Percentiles rank a stretch among this genome's conserved stretches.
Evolutionary conservation across 805 yeast species (phyloP).

Genomic region (Yamadazyma sp.): DNA sequence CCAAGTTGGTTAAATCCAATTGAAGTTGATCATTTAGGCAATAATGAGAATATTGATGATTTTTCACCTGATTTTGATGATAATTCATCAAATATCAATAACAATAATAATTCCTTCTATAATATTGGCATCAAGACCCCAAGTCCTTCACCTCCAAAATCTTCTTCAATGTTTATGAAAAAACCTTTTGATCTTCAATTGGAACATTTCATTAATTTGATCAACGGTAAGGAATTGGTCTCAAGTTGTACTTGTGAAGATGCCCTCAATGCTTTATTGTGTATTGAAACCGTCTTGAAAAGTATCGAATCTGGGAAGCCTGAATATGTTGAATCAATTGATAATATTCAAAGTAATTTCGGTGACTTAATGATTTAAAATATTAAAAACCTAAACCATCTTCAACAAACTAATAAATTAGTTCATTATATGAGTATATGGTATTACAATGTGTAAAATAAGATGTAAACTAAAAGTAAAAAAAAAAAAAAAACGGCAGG

Average conservation of each 20-base stretch:
- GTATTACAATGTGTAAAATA: no score
- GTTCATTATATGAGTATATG: no score
- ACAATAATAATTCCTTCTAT: not conserved
- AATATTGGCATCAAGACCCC: constrained; percentile 9
- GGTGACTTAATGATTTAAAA: not conserved
- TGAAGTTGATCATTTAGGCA: constrained; percentile 4
- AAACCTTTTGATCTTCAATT: constrained; percentile 38
- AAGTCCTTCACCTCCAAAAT: constrained; percentile 7
- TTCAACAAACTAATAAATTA: no score
- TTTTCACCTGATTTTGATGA: constrained; percentile 1
- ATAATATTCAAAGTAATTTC: not conserved
- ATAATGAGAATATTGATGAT: not conserved
- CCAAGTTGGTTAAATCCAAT: constrained; percentile 25
- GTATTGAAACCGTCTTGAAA: constrained; percentile 35
- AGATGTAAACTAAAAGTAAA: no score
- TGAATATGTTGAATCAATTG: constrained; percentile 14
- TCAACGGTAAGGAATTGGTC: constrained; percentile 19
- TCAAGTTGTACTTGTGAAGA: constrained; percentile 36
- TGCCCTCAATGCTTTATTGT: constrained; percentile 35
- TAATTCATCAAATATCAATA: constrained; percentile 3
- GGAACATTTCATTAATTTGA: constrained; percentile 34
- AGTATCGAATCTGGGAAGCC: constrained; percentile 30
- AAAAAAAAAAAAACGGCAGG: no score
- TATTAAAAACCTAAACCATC: no score
- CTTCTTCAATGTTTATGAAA: constrained; percentile 1